Base-by-base conservation (phyloP, 257 asterid species). In the Penstemon davidsonii region DNA sequence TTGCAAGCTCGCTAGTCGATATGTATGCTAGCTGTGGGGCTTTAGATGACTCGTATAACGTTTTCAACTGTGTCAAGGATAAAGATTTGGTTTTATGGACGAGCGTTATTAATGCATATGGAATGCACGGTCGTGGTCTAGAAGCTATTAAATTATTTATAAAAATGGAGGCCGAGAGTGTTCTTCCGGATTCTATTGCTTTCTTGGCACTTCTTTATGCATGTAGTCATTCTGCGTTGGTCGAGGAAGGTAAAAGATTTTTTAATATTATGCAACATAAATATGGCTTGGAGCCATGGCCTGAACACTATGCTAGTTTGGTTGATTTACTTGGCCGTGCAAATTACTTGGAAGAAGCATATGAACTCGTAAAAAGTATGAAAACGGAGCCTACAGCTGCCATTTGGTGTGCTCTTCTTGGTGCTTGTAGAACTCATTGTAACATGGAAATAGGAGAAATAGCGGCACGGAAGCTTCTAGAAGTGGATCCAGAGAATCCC, bases 261-360 rank as follows among this genome's bases (percentile, higher is more conserved):
- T 88, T 88, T 55, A 62, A 84, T 12, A 36, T 58, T 11, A 93
- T 90, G 96, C 76, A 79, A 66, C 8, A 43, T 55, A 70, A 79
- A 51, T 85, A 90, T 71, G 44, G 67, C 45, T 76, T 88, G 75
- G 91, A 84, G 59, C 95, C 99, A 45, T 88, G 96, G 96, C 87
- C 90, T 44, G 94, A 93, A 75, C 99, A 93, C 79, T 88, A 84
- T 57, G 86, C 84, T 45, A 86, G 92, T 77, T 33, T 90, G 75
- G 96, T 90, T 45, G 99, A 90, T 81, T 84, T 88, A 63, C 87
- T 93, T 68, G 97, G 96, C 15, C 93, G 95, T 55, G 94, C 94
- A 51, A 93, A 93, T 81, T 78, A 72, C 45, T 67, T 90, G 68
- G 84, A 83, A 38, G 96, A 87, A 77, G 96, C 97, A 12, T 82